These are phyloP conservation scores for Ganoderma lucidum DNA, from an alignment of 1,284 basidiomycete species.

Conservation along the genomic window DNA sequence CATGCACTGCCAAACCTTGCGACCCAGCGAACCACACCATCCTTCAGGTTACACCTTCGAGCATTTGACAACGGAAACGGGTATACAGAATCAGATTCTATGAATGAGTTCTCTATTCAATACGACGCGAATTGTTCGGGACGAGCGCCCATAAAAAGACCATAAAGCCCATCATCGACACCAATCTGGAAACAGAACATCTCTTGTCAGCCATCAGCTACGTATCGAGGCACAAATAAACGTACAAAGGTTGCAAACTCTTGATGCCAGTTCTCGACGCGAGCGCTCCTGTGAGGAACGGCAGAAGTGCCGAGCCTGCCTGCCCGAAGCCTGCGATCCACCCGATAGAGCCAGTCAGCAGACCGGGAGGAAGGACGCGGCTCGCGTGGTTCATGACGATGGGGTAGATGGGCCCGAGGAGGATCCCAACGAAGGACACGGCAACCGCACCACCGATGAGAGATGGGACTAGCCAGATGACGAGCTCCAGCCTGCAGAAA, in stretches of 20 bases:
- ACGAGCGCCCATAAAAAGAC: conserved; percentile 35
- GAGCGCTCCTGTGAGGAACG: conserved; percentile 64
- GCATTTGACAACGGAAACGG: not conserved
- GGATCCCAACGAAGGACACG: conserved; percentile 61
- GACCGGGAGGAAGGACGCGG: conserved; percentile 56
- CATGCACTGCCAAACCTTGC: not conserved
- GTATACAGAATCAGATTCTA: not conserved
- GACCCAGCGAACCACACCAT: not conserved
- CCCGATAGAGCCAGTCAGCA: conserved; percentile 63
- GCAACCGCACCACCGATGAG: conserved; percentile 61
- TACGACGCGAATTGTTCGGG: conserved; percentile 24
- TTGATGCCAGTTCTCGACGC: conserved; percentile 51
- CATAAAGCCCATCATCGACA: conserved; percentile 38
- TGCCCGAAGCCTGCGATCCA: conserved; percentile 66
- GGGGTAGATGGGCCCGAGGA: conserved; percentile 61
- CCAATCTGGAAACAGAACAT: conserved; percentile 22
- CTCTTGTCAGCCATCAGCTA: not conserved
- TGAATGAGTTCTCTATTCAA: conserved; percentile 22
- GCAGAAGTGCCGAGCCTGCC: conserved; percentile 60
- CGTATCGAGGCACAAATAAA: not conserved
- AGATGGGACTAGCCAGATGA: conserved; percentile 69
- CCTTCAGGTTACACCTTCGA: not conserved
- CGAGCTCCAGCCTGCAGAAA: conserved; percentile 56
- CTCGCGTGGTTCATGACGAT: conserved; percentile 59
- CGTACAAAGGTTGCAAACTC: conserved; percentile 35